Percentiles rank a stretch among this genome's conserved stretches.
Conservation (phyloP, 352 stramenopile genomes). For the Aphanomyces cochlioides region DNA sequence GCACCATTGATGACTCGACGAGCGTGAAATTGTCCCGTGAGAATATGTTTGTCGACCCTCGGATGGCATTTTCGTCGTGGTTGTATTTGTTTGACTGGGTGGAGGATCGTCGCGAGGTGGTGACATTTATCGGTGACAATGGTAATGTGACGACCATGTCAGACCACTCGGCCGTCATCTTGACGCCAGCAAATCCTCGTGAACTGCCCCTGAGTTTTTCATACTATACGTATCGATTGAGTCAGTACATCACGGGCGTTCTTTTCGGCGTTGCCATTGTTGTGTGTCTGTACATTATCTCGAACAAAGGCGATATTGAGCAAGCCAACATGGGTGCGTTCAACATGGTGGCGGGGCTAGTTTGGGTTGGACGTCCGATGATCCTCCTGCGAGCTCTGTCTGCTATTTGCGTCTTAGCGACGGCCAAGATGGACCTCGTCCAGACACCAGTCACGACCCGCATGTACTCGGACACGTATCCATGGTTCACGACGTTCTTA, state of each 20-base stretch:
- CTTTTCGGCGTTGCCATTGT: not conserved
- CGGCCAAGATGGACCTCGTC: not conserved
- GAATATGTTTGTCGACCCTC: not conserved
- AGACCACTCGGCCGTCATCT: not conserved
- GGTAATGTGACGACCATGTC: conserved; percentile 23
- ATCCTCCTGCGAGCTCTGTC: conserved; percentile 5
- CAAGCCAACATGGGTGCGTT: not conserved
- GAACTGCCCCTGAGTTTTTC: conserved; percentile 15
- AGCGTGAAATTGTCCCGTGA: not conserved
- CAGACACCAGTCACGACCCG: not conserved
- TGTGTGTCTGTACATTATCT: conserved; percentile 11
- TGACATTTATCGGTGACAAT: conserved; percentile 19
- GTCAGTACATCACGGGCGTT: conserved; percentile 18
- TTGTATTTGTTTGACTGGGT: conserved; percentile 24
- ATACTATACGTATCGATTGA: not conserved
- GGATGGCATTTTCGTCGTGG: conserved; percentile 6
- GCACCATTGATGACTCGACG: not conserved
- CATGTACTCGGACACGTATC: not conserved
- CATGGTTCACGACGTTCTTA: conserved; percentile 15
- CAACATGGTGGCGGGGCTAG: conserved; percentile 15
- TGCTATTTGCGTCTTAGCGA: conserved; percentile 7
- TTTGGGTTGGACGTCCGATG: conserved; percentile 24
- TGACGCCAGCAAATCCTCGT: not conserved
- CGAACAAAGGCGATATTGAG: conserved; percentile 6
- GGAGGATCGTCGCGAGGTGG: conserved; percentile 5